phyloP scores from a whole-genome alignment of 2,329 filamentous ascomycete genomes.

The Alternaria tenuissima region DNA sequence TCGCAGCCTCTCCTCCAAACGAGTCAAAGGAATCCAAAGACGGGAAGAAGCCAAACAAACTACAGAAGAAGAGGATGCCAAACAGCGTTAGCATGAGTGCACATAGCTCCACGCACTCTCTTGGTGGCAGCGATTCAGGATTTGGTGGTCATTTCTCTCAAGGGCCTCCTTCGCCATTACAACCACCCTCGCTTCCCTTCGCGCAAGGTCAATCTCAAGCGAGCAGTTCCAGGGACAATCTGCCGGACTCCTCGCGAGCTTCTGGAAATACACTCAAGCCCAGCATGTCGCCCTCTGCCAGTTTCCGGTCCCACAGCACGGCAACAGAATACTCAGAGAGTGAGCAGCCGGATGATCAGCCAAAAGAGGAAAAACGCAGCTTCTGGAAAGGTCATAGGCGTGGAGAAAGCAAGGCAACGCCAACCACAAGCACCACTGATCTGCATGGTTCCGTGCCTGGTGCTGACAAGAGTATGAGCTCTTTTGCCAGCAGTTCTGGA shows the following conservation, averaged over 20 bases:
- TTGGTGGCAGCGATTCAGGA: slow-evolving; percentile 55
- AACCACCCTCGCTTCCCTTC: slow-evolving; percentile 42
- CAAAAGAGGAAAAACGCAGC: slow-evolving; percentile 65
- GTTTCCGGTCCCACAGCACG: slow-evolving; percentile 74
- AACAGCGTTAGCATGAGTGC: slow-evolving; percentile 84
- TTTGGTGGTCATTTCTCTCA: slow-evolving; percentile 23
- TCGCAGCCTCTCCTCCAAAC: slow-evolving; percentile 67
- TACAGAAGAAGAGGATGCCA: slow-evolving; percentile 82
- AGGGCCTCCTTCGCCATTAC: slow-evolving; percentile 43
- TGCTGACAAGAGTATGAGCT: slow-evolving; percentile 52
- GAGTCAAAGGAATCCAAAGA: slow-evolving; percentile 48
- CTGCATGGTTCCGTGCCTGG: slow-evolving; percentile 48
- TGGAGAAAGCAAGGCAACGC: slow-evolving; percentile 46
- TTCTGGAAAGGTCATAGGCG: slow-evolving; percentile 72
- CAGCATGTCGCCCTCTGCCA: slow-evolving; percentile 77
- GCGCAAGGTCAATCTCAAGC: slow-evolving; percentile 37
- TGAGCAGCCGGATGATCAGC: slow-evolving; percentile 73
- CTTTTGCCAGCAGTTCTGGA: slow-evolving; percentile 47
- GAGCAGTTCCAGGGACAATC: slow-evolving; percentile 36
- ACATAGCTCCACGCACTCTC: slow-evolving; percentile 85
- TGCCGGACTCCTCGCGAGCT: slow-evolving; percentile 54
- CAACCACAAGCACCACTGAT: slow-evolving; percentile 48
- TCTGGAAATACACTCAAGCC: slow-evolving; percentile 66
- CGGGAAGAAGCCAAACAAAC: slow-evolving; percentile 80
- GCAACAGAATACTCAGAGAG: slow-evolving; percentile 81